phyloP scores from a whole-genome alignment of 495 filamentous ascomycete species.

The Emericellopsis terricola region DNA sequence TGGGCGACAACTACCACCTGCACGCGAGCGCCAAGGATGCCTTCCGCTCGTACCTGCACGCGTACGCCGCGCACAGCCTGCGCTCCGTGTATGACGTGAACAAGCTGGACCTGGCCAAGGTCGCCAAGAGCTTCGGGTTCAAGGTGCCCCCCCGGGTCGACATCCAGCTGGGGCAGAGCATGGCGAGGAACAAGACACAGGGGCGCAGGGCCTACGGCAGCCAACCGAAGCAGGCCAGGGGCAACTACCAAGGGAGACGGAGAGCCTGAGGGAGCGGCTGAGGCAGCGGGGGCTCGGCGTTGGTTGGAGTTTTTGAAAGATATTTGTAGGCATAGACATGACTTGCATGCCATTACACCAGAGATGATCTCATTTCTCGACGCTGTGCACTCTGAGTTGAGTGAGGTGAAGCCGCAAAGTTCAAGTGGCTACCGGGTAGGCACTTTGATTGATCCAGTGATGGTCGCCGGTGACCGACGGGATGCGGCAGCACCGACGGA shows the following conservation, averaged over 20 bases:
- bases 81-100: slow-evolving; percentile 85
- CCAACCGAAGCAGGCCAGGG: slow-evolving; percentile 24
- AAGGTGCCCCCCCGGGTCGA: slow-evolving; percentile 76
- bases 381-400: too few species aligned
- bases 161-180: slow-evolving; percentile 69
- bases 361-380: too few species aligned
- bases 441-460: too few species aligned
- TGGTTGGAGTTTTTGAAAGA: too few species aligned
- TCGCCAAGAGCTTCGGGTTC: slow-evolving; percentile 91
- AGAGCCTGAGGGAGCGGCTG: slow-evolving; percentile 1
- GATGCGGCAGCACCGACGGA: too few species aligned
- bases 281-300: too few species aligned
- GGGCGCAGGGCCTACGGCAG: slow-evolving; percentile 67
- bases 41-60: slow-evolving; percentile 73
- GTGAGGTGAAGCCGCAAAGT: too few species aligned
- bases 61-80: slow-evolving; percentile 81
- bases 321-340: too few species aligned
- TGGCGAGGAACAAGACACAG: slow-evolving; percentile 61
- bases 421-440: too few species aligned
- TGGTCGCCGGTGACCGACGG: too few species aligned
- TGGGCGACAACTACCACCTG: slow-evolving; percentile 88
- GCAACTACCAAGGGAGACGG: not conserved
- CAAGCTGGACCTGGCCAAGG: slow-evolving; percentile 81
- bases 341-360: too few species aligned
- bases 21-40: slow-evolving; percentile 64